Evolutionary conservation across 345 rosid genomes (phyloP), one percentile per base, ranked within the genome.

Genomic region (Brassica rapa): DNA sequence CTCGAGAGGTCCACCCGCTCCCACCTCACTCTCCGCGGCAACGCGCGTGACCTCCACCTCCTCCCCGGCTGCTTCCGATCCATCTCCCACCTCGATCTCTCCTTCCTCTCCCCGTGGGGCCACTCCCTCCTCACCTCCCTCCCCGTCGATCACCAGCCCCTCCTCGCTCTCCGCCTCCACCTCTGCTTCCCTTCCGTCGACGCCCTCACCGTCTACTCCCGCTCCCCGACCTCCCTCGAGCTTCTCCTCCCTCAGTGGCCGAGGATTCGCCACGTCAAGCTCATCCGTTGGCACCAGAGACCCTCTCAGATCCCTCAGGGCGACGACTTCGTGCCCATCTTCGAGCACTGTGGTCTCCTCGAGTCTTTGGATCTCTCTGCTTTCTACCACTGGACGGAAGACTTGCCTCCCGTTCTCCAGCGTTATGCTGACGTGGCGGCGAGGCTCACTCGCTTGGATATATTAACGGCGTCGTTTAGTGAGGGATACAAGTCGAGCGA

Each of bases 361-460:
- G 71, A 69, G 5, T 83, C 81, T 5, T 68, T 95, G 1, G 97
- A 90, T 81, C 86, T 93, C 56, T 93, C 99, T 4, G 77, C 30
- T 27, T 95, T 95, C 70, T 95, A 91, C 71, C 89, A 87, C 89
- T 95, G 93, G 97, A 87, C 96, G 0, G 99, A 95, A 68, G 98
- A 95, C 62, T 79, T 95, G 4, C 96, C 97, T 29, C 93, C 94
- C 23, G 96, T 84, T 33, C 88, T 95, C 10, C 88, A 79, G 53
- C 81, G 77, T 0, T 83, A 79, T 43, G 85, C 93, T 5, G 67
- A 70, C 2, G 82, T 82, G 2, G 85, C 96, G 1, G 83, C 79
- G 8, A 75, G 83, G 14, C 86, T 95, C 46, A 73, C 80, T 0
- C 80, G 81, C 8, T 77, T 95, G 69, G 86, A 95, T 90, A 86